These are phyloP conservation scores for Rhizopogon salebrosus DNA, from an alignment of 768 basidiomycete species.

Conservation along the genomic window DNA sequence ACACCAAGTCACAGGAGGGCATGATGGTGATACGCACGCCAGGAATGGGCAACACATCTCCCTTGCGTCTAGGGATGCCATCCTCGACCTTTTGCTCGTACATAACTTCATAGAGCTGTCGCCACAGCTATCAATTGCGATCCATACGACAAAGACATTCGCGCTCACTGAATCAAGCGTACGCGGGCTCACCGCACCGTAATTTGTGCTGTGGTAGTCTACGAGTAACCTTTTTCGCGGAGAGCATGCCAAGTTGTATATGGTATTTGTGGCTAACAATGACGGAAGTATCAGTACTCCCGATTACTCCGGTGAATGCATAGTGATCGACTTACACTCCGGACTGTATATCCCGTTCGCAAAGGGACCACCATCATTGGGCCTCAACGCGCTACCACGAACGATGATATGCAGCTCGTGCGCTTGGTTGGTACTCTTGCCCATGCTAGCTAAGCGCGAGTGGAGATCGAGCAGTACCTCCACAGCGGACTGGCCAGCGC, in stretches of 20 bases:
- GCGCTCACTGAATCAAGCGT: slow-evolving; percentile 38
- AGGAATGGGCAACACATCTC: slow-evolving; percentile 3
- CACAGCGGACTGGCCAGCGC: slow-evolving; percentile 44
- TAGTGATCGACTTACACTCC: slow-evolving; percentile 25
- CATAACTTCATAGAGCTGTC: slow-evolving; percentile 43
- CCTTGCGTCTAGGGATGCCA: slow-evolving; percentile 32
- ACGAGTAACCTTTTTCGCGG: slow-evolving; percentile 30
- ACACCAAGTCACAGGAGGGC: slow-evolving; percentile 32
- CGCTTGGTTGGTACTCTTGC: slow-evolving; percentile 13
- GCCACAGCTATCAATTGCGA: not conserved
- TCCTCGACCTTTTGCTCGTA: slow-evolving; percentile 47
- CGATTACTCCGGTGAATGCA: not conserved
- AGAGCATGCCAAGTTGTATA: slow-evolving; percentile 33
- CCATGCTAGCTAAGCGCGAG: slow-evolving; percentile 30
- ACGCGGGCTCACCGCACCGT: slow-evolving; percentile 46
- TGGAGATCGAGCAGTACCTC: slow-evolving; percentile 43
- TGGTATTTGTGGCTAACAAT: slow-evolving; percentile 33
- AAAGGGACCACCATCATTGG: slow-evolving; percentile 49
- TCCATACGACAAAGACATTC: not conserved
- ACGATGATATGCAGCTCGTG: slow-evolving; percentile 48
- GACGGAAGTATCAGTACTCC: not conserved
- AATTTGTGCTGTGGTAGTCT: slow-evolving; percentile 48
- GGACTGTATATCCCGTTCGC: slow-evolving; percentile 54
- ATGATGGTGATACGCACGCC: slow-evolving; percentile 32
- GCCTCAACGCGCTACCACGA: slow-evolving; percentile 44